Base-by-base conservation (phyloP, 176 grass and related monocot species). In the Typha latifolia region DNA sequence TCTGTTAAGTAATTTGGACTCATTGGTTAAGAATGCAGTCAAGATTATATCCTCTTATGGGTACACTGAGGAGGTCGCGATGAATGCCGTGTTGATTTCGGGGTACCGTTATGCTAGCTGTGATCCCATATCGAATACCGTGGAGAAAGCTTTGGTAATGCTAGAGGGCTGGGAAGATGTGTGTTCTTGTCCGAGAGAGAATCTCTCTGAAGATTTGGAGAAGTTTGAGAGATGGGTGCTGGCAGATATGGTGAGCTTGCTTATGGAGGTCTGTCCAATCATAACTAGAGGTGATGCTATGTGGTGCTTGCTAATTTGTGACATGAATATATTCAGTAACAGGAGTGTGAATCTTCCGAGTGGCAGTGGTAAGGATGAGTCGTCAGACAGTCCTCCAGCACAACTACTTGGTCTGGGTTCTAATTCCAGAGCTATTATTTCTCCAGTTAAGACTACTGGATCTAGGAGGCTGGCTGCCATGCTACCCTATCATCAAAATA, bases 241-340 rank as follows among this genome's bases (percentile, higher is more conserved):
- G 34, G 49, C 66, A 15, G 79, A 74, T 67, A 76, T 99, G 94
- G 74, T 87, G 74, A 52, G 78, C 1, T 49, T 93, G 63, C 82
- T 93, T 73, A 86, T 23, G 49, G 85, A 90, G 69, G 73, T 81
- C 14, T 78, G 86, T 10, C 94, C 94, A 3, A 90, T 90, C 79
- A 87, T 87, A 72, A 85, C 78, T 49, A 79, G 62, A 3, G 94
- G 85, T 12, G 94, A 97, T 66, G 85, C 80, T 10, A 90, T 93
- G 94, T 99, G 87, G 85, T 82, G 79, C 73, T 72, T 99, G 61
- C 94, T 99, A 67, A 90, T 99, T 71, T 90, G 80, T 13, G 94
- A 99, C 27, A 77, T 91, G 84, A 93, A 84, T 78, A 77, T 90
- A 19, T 77, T 76, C 66, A 26, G 24, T 26, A 26, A 26, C 73